Evolutionary conservation across 2,329 filamentous ascomycete species (phyloP).

Genomic region (Cytospora paraplurivora): DNA sequence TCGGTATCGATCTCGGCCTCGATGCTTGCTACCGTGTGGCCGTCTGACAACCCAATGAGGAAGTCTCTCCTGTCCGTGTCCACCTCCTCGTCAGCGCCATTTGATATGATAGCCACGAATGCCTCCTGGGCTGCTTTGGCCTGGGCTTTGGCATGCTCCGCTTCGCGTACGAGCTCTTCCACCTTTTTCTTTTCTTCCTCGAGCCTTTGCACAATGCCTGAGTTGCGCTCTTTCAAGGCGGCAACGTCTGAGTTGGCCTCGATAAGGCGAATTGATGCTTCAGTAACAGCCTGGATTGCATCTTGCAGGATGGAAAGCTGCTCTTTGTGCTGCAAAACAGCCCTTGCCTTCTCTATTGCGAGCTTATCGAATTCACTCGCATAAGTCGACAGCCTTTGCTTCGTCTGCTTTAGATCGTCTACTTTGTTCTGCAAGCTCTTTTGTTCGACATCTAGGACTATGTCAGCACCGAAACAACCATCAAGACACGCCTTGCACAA

Average conservation of each 20-base stretch:
- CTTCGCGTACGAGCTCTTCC: conserved; percentile 42
- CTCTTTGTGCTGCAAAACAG: conserved; percentile 56
- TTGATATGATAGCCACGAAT: conserved; percentile 35
- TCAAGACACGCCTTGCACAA: neutral
- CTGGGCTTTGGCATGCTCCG: conserved; percentile 39
- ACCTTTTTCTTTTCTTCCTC: conserved; percentile 47
- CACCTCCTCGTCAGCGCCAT: conserved; percentile 1
- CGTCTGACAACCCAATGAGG: conserved; percentile 47
- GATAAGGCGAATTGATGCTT: conserved; percentile 69
- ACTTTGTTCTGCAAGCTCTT: conserved; percentile 38
- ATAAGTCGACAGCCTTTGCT: conserved; percentile 52
- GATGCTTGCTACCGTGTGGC: conserved; percentile 63
- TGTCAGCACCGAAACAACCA: conserved; percentile 16
- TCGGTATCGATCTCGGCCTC: conserved; percentile 74
- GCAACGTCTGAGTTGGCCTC: conserved; percentile 83
- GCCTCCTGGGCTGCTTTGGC: conserved; percentile 44
- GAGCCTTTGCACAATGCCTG: conserved; percentile 56
- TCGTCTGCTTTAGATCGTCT: conserved; percentile 42
- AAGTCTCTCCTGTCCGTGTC: conserved; percentile 44
- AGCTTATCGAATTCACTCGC: conserved; percentile 57
- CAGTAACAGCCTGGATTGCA: conserved; percentile 65
- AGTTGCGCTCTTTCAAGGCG: conserved; percentile 67
- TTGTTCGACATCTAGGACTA: conserved; percentile 39
- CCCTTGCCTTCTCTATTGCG: conserved; percentile 57
- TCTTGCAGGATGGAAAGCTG: conserved; percentile 63